Percentiles rank a stretch among this genome's conserved stretches.
phyloP scores from a whole-genome alignment of 805 yeast species.

The Lipomyces sp. region DNA sequence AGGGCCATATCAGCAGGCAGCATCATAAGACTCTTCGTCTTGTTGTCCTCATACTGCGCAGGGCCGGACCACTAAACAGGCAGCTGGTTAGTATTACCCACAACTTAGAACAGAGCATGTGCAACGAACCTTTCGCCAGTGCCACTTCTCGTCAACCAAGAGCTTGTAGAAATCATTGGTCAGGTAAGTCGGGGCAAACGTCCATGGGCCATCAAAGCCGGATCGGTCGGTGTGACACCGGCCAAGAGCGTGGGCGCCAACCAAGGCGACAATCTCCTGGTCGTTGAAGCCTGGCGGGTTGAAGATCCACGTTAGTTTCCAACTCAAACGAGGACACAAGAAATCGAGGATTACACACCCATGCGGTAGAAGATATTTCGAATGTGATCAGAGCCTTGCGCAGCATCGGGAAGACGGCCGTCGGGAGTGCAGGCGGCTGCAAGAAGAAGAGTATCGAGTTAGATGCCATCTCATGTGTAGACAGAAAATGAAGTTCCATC shows the following conservation, averaged over 20 bases:
- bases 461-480: too few relatives aligned
- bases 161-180: conserved; percentile 65
- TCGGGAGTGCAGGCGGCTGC: conserved; percentile 49
- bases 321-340: too few relatives aligned
- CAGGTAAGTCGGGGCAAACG: conserved; percentile 66
- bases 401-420: conserved; percentile 61
- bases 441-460: not conserved
- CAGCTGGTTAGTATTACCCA: conserved; percentile 23
- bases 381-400: conserved; percentile 53
- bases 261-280: conserved; percentile 58
- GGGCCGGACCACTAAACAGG: conserved; percentile 42
- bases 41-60: conserved; percentile 59
- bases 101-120: not conserved
- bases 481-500: too few relatives aligned
- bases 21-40: conserved; percentile 62
- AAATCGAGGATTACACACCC: conserved; percentile 21
- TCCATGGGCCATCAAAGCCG: conserved; percentile 90
- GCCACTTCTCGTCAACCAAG: conserved; percentile 55
- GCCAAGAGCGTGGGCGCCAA: conserved; percentile 63
- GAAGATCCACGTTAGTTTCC: not conserved
- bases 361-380: conserved; percentile 53
- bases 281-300: conserved; percentile 49
- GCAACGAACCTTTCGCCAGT: conserved; percentile 42
- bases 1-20: conserved; percentile 74
- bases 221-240: conserved; percentile 61